Base-by-base conservation (phyloP, 192 early-diverging fungal species). In the Backusella luteola region DNA sequence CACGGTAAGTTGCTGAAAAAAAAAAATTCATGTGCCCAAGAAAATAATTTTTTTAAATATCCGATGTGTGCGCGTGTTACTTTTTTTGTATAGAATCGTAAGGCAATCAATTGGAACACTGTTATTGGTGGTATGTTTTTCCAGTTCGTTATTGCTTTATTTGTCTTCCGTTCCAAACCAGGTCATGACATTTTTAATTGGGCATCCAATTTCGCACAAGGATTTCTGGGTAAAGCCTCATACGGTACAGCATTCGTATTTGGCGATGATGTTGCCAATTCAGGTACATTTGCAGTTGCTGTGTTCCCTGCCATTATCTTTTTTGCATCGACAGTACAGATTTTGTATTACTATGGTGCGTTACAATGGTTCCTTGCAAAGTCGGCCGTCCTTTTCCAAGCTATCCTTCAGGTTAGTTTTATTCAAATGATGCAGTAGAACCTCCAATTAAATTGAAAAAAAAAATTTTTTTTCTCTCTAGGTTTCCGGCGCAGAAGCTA, bases 241-340 rank as follows among this genome's bases (percentile, higher is more conserved):
- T 71, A 83, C 42, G 96, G 96, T 82, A 83, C 92, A 39, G 77
- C 77, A 29, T 95, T 96, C 76, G 59, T 97, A 36, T 84, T 94
- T 66, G 91, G 93, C 36, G 83, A 85, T 15, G 83, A 81, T 29
- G 73, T 87, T 29, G 80, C 79, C 3, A 78, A 87, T n/a, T 72
- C 76, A 9, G 23, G 35, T 42, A 80, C 86, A 9, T 94, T 97
- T 80, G 92, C 89, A 69, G 78, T 92, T 66, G 72, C 83, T 17
- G 92, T 95, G 63, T 88, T 97, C 67, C 94, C 96, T 32, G 93
- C 95, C 59, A 87, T 96, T 59, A 88, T 97, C 76, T 96, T 96
- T 85, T 97, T 97, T 83, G 91, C 93, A 49, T 84, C 95, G 39
- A 90, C 94, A 73, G 93, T 97, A 71, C 91, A 94, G 63, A 89